Evolutionary conservation across 768 basidiomycete genomes (phyloP), one percentile per base, ranked within the genome.

Genomic region (Mycena filopes): DNA sequence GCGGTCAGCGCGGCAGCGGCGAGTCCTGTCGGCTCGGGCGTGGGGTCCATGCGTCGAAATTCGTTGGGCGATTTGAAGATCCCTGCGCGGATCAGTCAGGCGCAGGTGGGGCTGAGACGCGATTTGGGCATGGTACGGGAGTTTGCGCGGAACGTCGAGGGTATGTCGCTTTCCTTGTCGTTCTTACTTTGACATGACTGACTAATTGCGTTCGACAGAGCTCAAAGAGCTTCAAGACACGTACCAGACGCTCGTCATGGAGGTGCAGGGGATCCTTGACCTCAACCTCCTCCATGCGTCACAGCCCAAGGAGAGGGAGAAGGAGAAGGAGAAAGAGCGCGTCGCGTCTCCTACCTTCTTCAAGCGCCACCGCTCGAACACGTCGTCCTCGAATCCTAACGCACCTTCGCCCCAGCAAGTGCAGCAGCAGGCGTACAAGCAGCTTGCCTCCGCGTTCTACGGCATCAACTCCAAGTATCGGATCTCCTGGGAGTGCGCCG

Each of bases 401-500:
- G 28, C 76, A 70, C 26, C 71, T 71, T 48, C 76, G 68, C 55
- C 33, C n/a, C 74, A 72, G 29, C 71, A 70, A 55, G 67, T 68
- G 15, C 72, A 73, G 25, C 77, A 78, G 51, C 56, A 75, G 4
- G 81, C 82, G 4, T 85, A 87, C 72, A 87, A 86, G 60, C 86
- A 88, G 38, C 79, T 92, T 43, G 81, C 86, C 0, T 77, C 86
- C 0, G 79, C 84, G 5, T 87, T 91, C 62, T 85, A 87, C 56
- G 81, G 83, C 13, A 87, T 95, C 70, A 91, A 90, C 50, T 82
- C 86, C 23, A 91, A 88, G 72, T 97, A 95, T 72, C 85, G 84
- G n/a, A 86, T 95, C 46, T 89, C 92, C 33, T 95, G 94, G 93
- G 94, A 95, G 69, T 95, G 94, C 71, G 95, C 95, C 0, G 92